phyloP scores from a whole-genome alignment of 345 rosid species.

The Eucalyptus brandiana region DNA sequence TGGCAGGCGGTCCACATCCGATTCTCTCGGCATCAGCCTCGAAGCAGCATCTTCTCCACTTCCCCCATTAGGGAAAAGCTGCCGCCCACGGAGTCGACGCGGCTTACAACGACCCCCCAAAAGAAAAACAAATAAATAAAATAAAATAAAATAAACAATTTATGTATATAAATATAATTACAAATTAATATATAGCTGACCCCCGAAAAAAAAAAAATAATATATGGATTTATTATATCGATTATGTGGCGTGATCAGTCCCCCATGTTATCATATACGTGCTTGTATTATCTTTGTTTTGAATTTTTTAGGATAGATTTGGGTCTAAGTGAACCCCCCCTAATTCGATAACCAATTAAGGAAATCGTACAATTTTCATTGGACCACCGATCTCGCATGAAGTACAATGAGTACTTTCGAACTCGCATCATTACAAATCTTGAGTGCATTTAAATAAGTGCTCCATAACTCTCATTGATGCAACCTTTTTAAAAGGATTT shows the following conservation, averaged over 20 bases:
- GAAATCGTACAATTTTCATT: too few relatives aligned
- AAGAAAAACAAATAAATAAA: too few relatives aligned
- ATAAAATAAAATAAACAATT: too few relatives aligned
- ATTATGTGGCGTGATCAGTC: not conserved
- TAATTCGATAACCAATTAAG: not conserved
- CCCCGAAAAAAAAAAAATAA: too few relatives aligned
- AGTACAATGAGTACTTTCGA: not conserved
- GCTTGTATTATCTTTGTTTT: not conserved
- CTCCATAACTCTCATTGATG: too few relatives aligned
- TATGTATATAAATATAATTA: not conserved
- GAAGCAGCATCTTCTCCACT: not conserved
- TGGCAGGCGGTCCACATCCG: not conserved
- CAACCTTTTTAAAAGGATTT: not conserved
- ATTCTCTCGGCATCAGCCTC: not conserved
- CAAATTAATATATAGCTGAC: not conserved
- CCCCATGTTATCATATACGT: not conserved
- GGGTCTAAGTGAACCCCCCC: not conserved
- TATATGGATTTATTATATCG: not conserved
- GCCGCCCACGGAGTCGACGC: not conserved
- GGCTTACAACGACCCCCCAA: not conserved
- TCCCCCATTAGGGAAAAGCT: not conserved
- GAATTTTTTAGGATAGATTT: not conserved
- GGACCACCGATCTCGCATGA: rapidly evolving
- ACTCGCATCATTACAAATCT: rapidly evolving
- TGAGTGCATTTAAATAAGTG: too few relatives aligned